A percentile compares a stretch with the other conserved stretches of the same genome.
Conservation (phyloP, 441 rosid species). For the Mallotus japonicus region DNA sequence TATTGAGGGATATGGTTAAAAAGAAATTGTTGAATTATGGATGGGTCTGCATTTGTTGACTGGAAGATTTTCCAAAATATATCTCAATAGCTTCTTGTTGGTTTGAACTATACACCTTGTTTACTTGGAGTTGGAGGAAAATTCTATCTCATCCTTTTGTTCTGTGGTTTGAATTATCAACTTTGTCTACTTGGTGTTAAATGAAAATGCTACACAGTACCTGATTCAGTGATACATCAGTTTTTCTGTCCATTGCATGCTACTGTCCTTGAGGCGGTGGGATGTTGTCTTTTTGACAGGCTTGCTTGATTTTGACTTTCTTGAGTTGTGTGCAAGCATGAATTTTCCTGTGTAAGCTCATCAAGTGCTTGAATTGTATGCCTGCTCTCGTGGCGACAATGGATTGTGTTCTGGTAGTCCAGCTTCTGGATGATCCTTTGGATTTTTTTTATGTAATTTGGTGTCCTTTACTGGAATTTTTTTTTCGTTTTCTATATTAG, state of each 20-base stretch:
- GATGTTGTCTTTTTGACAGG: not conserved
- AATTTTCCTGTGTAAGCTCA: not conserved
- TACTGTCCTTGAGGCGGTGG: not conserved
- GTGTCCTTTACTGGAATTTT: too few relatives aligned
- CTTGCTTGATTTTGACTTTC: not conserved
- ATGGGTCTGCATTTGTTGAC: not conserved
- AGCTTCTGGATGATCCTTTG: not conserved
- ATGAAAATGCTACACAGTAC: not conserved
- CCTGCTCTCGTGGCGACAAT: not conserved
- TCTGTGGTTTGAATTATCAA: not conserved
- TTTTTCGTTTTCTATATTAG: not conserved
- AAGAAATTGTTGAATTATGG: not conserved
- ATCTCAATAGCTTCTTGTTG: not conserved
- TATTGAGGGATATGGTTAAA: not conserved
- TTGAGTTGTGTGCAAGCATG: not conserved
- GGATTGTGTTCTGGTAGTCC: not conserved
- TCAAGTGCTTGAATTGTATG: not conserved
- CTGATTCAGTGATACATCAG: not conserved
- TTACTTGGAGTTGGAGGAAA: not conserved
- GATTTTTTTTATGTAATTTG: not conserved
- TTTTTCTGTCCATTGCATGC: not conserved
- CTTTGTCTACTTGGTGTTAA: not conserved
- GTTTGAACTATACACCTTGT: not conserved
- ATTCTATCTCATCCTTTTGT: not conserved
- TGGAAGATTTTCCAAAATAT: not conserved